Conservation (phyloP, 176 grass and related monocot species). For the Microstegium vimineum region DNA sequence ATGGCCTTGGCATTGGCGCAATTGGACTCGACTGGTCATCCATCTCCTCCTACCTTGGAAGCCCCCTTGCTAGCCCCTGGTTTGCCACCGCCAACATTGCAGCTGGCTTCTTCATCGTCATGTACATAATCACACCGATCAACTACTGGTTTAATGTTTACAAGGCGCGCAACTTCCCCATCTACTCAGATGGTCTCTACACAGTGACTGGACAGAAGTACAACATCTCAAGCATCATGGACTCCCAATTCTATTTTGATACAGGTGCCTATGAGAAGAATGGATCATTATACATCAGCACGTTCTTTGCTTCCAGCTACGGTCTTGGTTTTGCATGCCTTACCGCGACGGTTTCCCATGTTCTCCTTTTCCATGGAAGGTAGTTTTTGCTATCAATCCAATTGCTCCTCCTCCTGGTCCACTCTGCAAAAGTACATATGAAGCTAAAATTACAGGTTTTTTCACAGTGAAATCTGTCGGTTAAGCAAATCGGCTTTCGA, state of each 20-base stretch:
- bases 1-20: slow-evolving; percentile 64
- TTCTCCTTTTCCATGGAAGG: slow-evolving; percentile 91
- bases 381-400: not conserved
- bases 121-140: slow-evolving; percentile 69
- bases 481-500: slow-evolving; percentile 79
- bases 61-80: slow-evolving; percentile 94
- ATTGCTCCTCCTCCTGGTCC: not conserved
- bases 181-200: slow-evolving; percentile 82
- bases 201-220: slow-evolving; percentile 49
- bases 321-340: slow-evolving; percentile 84
- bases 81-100: slow-evolving; percentile 87
- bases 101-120: slow-evolving; percentile 59
- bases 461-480: slow-evolving; percentile 74
- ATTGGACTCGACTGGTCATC: slow-evolving; percentile 80
- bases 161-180: slow-evolving; percentile 65
- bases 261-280: slow-evolving; percentile 64
- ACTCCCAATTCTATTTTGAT: slow-evolving; percentile 73
- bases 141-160: slow-evolving; percentile 79
- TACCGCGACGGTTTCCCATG: slow-evolving; percentile 56
- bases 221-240: slow-evolving; percentile 72
- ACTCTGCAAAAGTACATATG: not conserved
- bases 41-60: slow-evolving; percentile 74
- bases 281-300: slow-evolving; percentile 68
- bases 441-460: not conserved
- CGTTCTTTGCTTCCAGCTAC: slow-evolving; percentile 69